Base-by-base conservation (phyloP, 768 basidiomycete species). In the Cantharellus anzutake region DNA sequence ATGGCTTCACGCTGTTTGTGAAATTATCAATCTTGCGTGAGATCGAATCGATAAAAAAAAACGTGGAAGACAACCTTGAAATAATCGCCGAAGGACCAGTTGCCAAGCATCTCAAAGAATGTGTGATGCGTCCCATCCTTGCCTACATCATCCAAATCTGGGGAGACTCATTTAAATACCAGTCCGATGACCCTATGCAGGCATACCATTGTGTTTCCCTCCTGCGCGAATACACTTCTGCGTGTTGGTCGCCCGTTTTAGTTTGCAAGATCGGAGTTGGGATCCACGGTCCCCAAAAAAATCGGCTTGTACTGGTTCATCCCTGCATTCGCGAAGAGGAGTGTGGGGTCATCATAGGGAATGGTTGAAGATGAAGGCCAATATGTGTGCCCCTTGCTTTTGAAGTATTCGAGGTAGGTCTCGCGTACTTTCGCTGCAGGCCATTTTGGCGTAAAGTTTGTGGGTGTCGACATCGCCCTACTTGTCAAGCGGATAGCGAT, bases 31-130 rank as follows among this genome's bases (percentile, higher is more conserved):
- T 29, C 20, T 41, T 51, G 52, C 20, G 34, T 39, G 55, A 4
- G 35, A 7, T 7, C 7, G 38, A 7, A 37, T 3, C 42, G 63
- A 62, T 3, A 51, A 11, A 39, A 59, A 44, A 41, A 41, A 14
- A 48, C 35, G 62, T n/a, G 51, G 44, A 52, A 50, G 66, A 70
- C 51, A 57, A 81, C 93, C 81, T 99, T 99, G 82, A 99, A 99
- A 75, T 99, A 99, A 71, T 99, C 93, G 0, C 96, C 96, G 65
- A 98, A 99, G 3, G 93, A 97, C 96, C 96, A 99, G 71, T 99
- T 99, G 42, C 96, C 96, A 63, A 99, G 73, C 96, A 99, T 99
- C 73, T 99, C 96, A 67, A 99, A 99, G 73, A 94, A 93, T 1
- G 90, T 96, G 68, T 94, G 87, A 67, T 97, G 94, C 70, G 97